Evolutionary conservation across 495 filamentous ascomycete genomes (phyloP).

Genomic region (Trichoderma reesei): DNA sequence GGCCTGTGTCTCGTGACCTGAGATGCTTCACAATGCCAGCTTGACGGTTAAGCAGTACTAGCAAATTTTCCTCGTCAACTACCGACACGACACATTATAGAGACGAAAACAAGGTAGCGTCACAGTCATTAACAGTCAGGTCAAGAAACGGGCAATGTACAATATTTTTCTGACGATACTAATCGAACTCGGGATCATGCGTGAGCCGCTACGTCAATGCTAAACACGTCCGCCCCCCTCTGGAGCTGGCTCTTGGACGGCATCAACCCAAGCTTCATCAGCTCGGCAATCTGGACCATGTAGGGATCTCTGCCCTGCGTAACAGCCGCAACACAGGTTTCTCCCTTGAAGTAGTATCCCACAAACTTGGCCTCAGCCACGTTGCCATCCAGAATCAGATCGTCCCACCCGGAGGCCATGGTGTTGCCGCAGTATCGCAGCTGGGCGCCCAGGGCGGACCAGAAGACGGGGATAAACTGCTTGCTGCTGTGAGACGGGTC

Average conservation of each 20-base stretch:
- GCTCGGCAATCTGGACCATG: conserved; percentile 71
- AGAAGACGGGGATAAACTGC: conserved; percentile 87
- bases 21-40: no score
- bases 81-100: no score
- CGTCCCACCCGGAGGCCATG: conserved; percentile 63
- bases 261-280: conserved; percentile 81
- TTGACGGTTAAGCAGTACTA: no score
- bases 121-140: no score
- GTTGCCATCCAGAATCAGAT: conserved; percentile 66
- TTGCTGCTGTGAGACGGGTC: conserved; percentile 50
- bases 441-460: conserved; percentile 84
- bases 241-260: conserved; percentile 66
- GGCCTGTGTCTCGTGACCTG: no score
- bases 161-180: neutral
- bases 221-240: conserved; percentile 63
- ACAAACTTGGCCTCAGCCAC: conserved; percentile 75
- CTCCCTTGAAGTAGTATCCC: conserved; percentile 80
- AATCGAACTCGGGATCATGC: neutral
- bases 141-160: no score
- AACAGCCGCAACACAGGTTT: conserved; percentile 84
- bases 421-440: conserved; percentile 89
- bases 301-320: conserved; percentile 85
- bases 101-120: no score
- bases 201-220: conserved; percentile 21
- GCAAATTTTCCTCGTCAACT: no score